Percentiles rank a stretch among this genome's conserved stretches.
Evolutionary conservation across 2,329 filamentous ascomycete genomes (phyloP).

Genomic region (Neopestalotiopsis sp.): DNA sequence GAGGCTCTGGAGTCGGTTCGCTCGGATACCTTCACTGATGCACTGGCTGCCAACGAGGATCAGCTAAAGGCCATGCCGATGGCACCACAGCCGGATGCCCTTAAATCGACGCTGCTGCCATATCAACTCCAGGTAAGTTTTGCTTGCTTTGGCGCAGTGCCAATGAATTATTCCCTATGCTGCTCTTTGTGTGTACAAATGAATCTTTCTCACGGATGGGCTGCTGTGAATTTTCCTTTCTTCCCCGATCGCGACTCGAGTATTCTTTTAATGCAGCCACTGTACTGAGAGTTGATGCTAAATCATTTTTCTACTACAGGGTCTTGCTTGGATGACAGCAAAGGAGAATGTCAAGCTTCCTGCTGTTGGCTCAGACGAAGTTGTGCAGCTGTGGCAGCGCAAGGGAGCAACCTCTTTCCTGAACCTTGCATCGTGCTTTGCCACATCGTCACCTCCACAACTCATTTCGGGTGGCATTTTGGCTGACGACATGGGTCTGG

Average conservation of each 20-base stretch:
- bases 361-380: conserved; percentile 57
- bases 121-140: conserved; percentile 71
- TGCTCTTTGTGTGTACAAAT: neutral
- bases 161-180: neutral
- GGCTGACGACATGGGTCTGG: conserved; percentile 91
- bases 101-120: conserved; percentile 73
- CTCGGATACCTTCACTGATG: conserved; percentile 69
- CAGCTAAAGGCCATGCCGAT: conserved; percentile 73
- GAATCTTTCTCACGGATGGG: neutral
- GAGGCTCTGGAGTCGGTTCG: conserved; percentile 68
- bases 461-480: conserved; percentile 83
- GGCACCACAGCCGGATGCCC: conserved; percentile 68
- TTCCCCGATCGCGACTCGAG: neutral
- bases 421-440: conserved; percentile 76
- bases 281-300: conserved; percentile 16
- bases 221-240: neutral
- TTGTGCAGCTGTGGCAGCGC: conserved; percentile 81
- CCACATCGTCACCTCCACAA: conserved; percentile 58
- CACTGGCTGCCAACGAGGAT: conserved; percentile 73
- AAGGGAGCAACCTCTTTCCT: conserved; percentile 51
- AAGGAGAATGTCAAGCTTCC: conserved; percentile 77
- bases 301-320: conserved; percentile 51
- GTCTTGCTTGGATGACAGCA: conserved; percentile 79
- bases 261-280: neutral
- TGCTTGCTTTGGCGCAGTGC: neutral